Conservation (phyloP, 768 basidiomycete species). For the Pleurotus citrinopileatus region DNA sequence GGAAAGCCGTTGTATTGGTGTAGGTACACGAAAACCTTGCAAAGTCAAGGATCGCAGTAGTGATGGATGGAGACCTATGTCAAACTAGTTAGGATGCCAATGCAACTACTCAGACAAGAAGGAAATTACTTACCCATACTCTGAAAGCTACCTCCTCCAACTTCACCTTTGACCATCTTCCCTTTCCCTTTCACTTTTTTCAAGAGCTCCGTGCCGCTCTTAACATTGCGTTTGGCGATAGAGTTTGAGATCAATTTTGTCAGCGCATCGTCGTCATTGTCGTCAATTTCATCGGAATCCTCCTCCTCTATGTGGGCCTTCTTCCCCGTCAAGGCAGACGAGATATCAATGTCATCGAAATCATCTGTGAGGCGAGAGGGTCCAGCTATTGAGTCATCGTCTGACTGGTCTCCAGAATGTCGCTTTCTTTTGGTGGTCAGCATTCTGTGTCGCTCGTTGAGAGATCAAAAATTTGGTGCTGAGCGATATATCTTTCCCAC, state of each 20-base stretch:
- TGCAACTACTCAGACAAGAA: slow-evolving; percentile 1
- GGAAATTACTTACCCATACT: slow-evolving; percentile 73
- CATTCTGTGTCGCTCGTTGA: neutral
- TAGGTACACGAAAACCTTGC: slow-evolving; percentile 94
- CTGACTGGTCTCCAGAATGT: slow-evolving; percentile 5
- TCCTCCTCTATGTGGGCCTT: slow-evolving; percentile 24
- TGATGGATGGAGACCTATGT: slow-evolving; percentile 74
- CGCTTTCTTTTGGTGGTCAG: slow-evolving; percentile 11
- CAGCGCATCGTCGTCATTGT: slow-evolving; percentile 58
- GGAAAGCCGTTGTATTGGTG: slow-evolving; percentile 90
- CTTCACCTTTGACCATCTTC: slow-evolving; percentile 69
- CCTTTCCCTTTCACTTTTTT: slow-evolving; percentile 75
- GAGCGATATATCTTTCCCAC: too few relatives aligned
- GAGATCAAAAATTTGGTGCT: too few relatives aligned
- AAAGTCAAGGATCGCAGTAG: slow-evolving; percentile 82
- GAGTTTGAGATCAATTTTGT: slow-evolving; percentile 64
- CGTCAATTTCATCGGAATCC: slow-evolving; percentile 19
- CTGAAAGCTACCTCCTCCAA: slow-evolving; percentile 94
- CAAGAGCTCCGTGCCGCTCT: slow-evolving; percentile 70
- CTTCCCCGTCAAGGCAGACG: slow-evolving; percentile 53
- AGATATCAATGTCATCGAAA: slow-evolving; percentile 56
- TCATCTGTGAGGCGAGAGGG: slow-evolving; percentile 20
- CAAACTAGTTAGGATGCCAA: slow-evolving; percentile 8
- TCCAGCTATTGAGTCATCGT: slow-evolving; percentile 11
- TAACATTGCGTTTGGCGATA: slow-evolving; percentile 69